Conservation (phyloP, 139 green algal genomes). For the Picochlorum sp. region DNA sequence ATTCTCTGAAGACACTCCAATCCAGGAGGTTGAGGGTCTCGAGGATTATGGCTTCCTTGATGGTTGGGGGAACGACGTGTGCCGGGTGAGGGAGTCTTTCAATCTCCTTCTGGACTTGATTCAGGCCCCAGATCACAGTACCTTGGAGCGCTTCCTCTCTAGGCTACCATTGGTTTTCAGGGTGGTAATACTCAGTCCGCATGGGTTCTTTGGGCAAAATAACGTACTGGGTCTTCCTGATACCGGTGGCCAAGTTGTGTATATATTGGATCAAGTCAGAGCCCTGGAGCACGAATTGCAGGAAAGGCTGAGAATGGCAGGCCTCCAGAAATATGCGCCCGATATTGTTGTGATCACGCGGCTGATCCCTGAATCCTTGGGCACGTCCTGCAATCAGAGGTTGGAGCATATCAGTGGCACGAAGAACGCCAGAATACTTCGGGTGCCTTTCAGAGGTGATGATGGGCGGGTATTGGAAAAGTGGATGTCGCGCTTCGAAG, state of each 20-base stretch:
- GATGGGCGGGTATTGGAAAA: constrained; percentile 41
- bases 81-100: constrained; percentile 42
- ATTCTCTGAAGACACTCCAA: constrained; percentile 31
- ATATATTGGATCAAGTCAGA: constrained; percentile 75
- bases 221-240: constrained; percentile 65
- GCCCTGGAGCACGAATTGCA: constrained; percentile 62
- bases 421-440: constrained; percentile 54
- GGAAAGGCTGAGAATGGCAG: constrained; percentile 37
- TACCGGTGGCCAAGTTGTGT: constrained; percentile 69
- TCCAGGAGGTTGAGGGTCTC: constrained; percentile 24
- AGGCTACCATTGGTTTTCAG: constrained; percentile 61
- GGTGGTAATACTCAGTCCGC: constrained; percentile 67
- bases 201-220: constrained; percentile 77
- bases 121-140: constrained; percentile 58
- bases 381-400: constrained; percentile 70
- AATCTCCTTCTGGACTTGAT: constrained; percentile 62
- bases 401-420: constrained; percentile 65
- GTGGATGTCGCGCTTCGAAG: constrained; percentile 66
- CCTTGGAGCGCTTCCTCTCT: constrained; percentile 56
- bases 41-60: constrained; percentile 55
- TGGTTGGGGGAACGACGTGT: constrained; percentile 62
- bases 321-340: constrained; percentile 29
- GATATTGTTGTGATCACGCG: constrained; percentile 67
- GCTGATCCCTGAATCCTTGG: constrained; percentile 65
- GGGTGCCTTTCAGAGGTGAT: constrained; percentile 59